Evolutionary conservation across 495 filamentous ascomycete genomes (phyloP).

Genomic region (Tricharina praecox): DNA sequence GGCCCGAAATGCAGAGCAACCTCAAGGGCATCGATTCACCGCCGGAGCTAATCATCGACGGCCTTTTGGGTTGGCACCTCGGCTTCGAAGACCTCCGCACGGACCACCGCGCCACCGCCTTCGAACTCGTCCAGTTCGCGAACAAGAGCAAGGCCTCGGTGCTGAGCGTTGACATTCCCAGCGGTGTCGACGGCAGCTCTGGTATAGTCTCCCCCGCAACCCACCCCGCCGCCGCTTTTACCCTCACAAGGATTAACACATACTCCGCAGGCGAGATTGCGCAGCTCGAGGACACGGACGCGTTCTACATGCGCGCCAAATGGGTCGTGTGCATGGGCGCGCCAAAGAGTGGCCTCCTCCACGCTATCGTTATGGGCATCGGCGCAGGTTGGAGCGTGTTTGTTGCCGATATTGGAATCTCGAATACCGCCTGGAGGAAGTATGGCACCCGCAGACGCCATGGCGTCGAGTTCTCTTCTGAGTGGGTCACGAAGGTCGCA

Average conservation of each 20-base stretch:
- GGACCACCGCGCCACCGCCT: slow-evolving; percentile 65
- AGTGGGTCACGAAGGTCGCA: slow-evolving; percentile 42
- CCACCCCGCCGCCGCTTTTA: not conserved
- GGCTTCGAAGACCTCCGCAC: slow-evolving; percentile 68
- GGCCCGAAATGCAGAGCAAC: slow-evolving; percentile 35
- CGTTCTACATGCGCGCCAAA: slow-evolving; percentile 54
- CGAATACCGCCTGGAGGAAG: slow-evolving; percentile 66
- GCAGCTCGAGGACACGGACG: slow-evolving; percentile 44
- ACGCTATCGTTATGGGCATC: slow-evolving; percentile 44
- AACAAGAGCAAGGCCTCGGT: slow-evolving; percentile 64
- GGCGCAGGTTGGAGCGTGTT: slow-evolving; percentile 53
- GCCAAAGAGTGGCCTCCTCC: slow-evolving; percentile 65
- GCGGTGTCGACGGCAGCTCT: slow-evolving; percentile 61
- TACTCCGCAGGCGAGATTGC: slow-evolving; percentile 34
- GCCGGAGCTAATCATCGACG: slow-evolving; percentile 74
- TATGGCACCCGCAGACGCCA: slow-evolving; percentile 60
- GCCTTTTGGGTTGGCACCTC: slow-evolving; percentile 64
- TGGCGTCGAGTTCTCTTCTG: slow-evolving; percentile 68
- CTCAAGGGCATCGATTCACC: slow-evolving; percentile 42
- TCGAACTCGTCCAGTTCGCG: slow-evolving; percentile 70
- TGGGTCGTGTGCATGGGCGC: slow-evolving; percentile 69
- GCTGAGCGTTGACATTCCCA: slow-evolving; percentile 72
- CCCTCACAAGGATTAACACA: not conserved
- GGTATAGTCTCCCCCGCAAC: slow-evolving; percentile 39
- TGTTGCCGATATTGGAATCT: slow-evolving; percentile 74